These are phyloP conservation scores for Elsinoe necatrix DNA, from an alignment of 2,329 filamentous ascomycete genomes.

Conservation along the genomic window DNA sequence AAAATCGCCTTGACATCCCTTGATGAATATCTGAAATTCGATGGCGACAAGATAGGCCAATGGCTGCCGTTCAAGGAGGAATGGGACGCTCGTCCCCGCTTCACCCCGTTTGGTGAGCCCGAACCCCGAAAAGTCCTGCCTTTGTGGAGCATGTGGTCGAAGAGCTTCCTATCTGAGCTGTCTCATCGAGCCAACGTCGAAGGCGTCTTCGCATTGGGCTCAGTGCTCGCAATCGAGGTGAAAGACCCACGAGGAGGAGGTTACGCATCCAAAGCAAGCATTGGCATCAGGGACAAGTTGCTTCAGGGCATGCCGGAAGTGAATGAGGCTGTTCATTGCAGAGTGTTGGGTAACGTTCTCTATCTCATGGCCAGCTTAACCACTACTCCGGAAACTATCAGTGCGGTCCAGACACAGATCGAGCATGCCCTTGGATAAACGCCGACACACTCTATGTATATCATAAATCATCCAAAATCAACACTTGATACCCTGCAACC, in stretches of 20 bases:
- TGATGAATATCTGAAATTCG: constrained; percentile 39
- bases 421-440: constrained; percentile 26
- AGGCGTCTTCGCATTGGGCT: constrained; percentile 65
- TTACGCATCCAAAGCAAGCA: constrained; percentile 50
- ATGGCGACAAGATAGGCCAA: constrained; percentile 38
- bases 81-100: constrained; percentile 32
- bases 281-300: constrained; percentile 44
- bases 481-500: constrained; percentile 37
- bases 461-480: constrained; percentile 15
- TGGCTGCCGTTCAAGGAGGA: constrained; percentile 51
- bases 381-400: constrained; percentile 36
- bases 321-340: constrained; percentile 45
- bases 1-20: constrained; percentile 65
- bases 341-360: constrained; percentile 53
- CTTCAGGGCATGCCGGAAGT: constrained; percentile 29
- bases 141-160: constrained; percentile 64
- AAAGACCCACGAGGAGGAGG: constrained; percentile 43
- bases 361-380: constrained; percentile 54
- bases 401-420: constrained; percentile 34
- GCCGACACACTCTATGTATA: not conserved
- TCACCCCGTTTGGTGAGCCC: not conserved
- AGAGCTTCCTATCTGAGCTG: constrained; percentile 48
- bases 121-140: too few species aligned
- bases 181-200: constrained; percentile 51
- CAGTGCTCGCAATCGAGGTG: constrained; percentile 59